Percentiles rank a stretch among this genome's conserved stretches.
These are phyloP conservation scores for Alternaria ventricosa DNA, from an alignment of 2,329 filamentous ascomycete species.

Conservation along the genomic window DNA sequence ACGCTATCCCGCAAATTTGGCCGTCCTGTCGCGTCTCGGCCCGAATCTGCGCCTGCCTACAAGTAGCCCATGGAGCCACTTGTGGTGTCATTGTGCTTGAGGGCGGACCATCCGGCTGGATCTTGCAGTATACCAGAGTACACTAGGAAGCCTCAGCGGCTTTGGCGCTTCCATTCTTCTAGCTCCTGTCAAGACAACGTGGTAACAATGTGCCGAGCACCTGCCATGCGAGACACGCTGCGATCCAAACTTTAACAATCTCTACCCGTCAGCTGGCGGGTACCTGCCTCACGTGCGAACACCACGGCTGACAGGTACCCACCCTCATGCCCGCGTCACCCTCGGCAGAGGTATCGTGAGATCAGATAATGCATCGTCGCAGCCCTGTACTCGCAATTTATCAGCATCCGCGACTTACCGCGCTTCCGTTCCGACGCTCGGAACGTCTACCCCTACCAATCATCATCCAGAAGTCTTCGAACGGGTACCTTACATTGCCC, in stretches of 20 bases:
- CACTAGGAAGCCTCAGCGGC: slow-evolving; percentile 4
- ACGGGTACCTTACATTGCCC: slow-evolving; percentile 10
- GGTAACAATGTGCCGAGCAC: not conserved
- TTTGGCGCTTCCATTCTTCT: slow-evolving; percentile 6
- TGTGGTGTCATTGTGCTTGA: slow-evolving; percentile 1
- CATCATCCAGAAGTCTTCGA: not conserved
- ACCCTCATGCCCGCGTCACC: not conserved
- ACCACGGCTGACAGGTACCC: not conserved
- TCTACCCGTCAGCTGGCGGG: not conserved
- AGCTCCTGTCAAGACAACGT: not conserved
- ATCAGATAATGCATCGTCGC: not conserved
- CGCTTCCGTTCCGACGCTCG: not conserved
- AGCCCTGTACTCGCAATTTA: not conserved
- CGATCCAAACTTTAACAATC: not conserved
- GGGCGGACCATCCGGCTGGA: not conserved
- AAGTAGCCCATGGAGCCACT: slow-evolving; percentile 4
- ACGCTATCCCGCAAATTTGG: slow-evolving; percentile 2
- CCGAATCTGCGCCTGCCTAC: not conserved
- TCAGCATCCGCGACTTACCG: not conserved
- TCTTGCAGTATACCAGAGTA: slow-evolving; percentile 2
- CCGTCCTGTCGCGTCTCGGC: not conserved
- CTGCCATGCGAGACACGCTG: not conserved
- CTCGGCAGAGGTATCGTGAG: not conserved
- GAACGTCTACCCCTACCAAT: slow-evolving; percentile 4
- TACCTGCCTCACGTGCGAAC: slow-evolving; percentile 7